Percentiles rank a stretch among this genome's conserved stretches.
These are phyloP conservation scores for Naganishia sp. DNA, from an alignment of 1,284 basidiomycete species.

Conservation along the genomic window DNA sequence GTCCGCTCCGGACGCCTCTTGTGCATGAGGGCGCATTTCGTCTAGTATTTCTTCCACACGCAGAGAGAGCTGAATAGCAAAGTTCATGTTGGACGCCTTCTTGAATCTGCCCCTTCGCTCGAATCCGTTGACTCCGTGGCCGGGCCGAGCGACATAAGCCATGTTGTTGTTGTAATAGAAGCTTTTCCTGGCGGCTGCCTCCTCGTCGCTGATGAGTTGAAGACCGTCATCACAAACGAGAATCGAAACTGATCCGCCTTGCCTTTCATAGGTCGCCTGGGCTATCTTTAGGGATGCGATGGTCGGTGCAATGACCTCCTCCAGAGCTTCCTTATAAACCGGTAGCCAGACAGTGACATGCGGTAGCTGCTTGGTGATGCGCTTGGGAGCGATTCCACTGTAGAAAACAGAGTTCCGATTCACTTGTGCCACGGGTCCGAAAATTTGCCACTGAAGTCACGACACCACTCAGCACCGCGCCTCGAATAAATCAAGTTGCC, in stretches of 20 bases:
- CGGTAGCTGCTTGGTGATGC: conserved; percentile 58
- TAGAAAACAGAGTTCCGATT: conserved; percentile 59
- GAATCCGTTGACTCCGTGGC: conserved; percentile 68
- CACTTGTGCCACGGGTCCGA: conserved; percentile 60
- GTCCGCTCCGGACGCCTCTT: conserved; percentile 35
- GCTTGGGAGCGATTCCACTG: conserved; percentile 56
- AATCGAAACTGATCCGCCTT: conserved; percentile 49
- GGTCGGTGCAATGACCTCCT: conserved; percentile 61
- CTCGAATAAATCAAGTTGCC: conserved; percentile 36
- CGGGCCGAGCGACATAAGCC: conserved; percentile 78
- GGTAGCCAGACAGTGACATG: conserved; percentile 64
- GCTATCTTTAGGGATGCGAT: conserved; percentile 78
- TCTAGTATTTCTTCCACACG: conserved; percentile 71
- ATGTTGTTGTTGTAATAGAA: conserved; percentile 80
- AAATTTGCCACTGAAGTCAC: conserved; percentile 40
- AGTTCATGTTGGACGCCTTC: conserved; percentile 89
- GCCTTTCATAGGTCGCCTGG: conserved; percentile 56
- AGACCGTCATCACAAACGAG: conserved; percentile 56
- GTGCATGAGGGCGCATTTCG: conserved; percentile 51
- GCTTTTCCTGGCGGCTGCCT: conserved; percentile 65
- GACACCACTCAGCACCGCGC: conserved; percentile 54
- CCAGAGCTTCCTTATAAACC: conserved; percentile 67
- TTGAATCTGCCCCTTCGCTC: conserved; percentile 84
- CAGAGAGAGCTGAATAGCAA: conserved; percentile 70
- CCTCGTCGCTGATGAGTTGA: conserved; percentile 62